These are phyloP conservation scores for Sedum album DNA, from an alignment of 164 flowering plant species.

Conservation along the genomic window DNA sequence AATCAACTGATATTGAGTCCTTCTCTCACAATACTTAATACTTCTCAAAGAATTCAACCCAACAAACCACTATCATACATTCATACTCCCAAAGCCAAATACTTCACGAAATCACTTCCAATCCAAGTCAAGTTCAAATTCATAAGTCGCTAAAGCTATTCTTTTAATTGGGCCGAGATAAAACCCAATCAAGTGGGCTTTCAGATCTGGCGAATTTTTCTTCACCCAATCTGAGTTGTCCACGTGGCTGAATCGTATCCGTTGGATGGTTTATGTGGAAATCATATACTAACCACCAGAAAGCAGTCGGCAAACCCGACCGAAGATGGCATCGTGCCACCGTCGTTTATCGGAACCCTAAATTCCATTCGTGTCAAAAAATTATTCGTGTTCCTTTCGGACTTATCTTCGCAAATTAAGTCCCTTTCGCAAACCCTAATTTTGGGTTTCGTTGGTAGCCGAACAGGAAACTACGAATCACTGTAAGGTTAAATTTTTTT, in stretches of 20 bases:
- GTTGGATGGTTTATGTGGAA: background rate
- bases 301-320: background rate
- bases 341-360: background rate
- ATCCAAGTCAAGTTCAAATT: no score
- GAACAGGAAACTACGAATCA: background rate
- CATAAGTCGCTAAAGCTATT: no score
- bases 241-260: background rate
- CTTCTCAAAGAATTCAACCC: no score
- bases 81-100: no score
- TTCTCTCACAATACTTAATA: no score
- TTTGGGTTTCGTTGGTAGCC: background rate
- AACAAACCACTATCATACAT: no score
- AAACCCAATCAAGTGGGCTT: background rate
- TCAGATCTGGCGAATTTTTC: background rate
- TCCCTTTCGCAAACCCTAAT: constrained; percentile 2
- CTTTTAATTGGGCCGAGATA: background rate
- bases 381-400: background rate
- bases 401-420: background rate
- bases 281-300: background rate
- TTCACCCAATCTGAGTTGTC: background rate
- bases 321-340: background rate
- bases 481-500: background rate
- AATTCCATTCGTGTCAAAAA: background rate
- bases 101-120: no score
- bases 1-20: no score